phyloP scores from a whole-genome alignment of 2,329 filamentous ascomycete genomes.

The Exophiala sideris region DNA sequence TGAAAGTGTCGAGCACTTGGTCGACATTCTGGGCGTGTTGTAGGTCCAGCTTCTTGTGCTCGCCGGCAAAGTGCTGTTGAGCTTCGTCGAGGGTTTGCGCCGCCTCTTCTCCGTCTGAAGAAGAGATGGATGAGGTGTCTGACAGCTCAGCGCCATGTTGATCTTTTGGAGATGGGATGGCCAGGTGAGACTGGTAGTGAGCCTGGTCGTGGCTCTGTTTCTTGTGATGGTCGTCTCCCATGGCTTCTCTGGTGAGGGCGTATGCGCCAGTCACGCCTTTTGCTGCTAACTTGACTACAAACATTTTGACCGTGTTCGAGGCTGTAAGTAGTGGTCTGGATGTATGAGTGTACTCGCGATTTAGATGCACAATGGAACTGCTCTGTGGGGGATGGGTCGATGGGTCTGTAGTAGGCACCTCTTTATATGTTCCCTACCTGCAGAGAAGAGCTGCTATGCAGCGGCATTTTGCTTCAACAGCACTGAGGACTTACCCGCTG shows the following conservation, averaged over 20 bases:
- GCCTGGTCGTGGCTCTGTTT: background rate
- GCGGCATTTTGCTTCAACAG: no score
- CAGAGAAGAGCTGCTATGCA: no score
- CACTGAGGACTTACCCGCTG: no score
- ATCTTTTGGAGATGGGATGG: background rate
- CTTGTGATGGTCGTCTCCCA: slow-evolving; percentile 4
- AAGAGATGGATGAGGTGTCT: slow-evolving; percentile 4
- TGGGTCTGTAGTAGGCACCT: no score
- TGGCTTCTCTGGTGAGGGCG: slow-evolving; percentile 4
- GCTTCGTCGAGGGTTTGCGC: slow-evolving; percentile 8
- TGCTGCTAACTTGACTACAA: slow-evolving; percentile 4
- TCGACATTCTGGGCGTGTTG: slow-evolving; percentile 4
- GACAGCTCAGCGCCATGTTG: background rate
- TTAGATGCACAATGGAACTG: no score
- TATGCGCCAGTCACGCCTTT: slow-evolving; percentile 12
- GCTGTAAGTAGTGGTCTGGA: background rate
- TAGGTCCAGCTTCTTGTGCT: background rate
- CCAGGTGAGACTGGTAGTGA: background rate
- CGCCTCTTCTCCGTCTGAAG: slow-evolving; percentile 2
- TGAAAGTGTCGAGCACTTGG: slow-evolving; percentile 6
- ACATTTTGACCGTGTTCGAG: background rate
- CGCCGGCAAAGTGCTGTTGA: background rate
- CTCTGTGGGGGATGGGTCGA: no score
- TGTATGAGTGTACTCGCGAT: no score
- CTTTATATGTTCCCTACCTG: no score